Evolutionary conservation across 1,139 yeast genomes (phyloP).

Genomic region (Hyphopichia burtonii): DNA sequence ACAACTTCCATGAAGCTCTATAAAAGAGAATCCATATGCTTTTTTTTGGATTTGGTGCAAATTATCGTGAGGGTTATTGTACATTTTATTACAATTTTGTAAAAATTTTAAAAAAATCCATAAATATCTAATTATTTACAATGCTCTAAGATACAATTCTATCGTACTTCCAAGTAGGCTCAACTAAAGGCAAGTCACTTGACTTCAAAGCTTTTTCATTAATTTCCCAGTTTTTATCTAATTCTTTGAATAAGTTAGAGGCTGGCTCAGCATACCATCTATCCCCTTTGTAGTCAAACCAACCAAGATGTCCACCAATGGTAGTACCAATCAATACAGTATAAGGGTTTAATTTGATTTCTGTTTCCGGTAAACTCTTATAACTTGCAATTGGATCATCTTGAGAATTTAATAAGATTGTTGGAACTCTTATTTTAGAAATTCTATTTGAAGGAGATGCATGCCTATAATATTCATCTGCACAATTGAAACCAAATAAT

Average conservation of each 20-base stretch:
- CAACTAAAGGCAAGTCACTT: conserved; percentile 25
- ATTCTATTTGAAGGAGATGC: conserved; percentile 55
- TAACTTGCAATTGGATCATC: conserved; percentile 63
- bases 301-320: conserved; percentile 82
- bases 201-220: conserved; percentile 12
- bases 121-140: no score
- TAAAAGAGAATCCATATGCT: no score
- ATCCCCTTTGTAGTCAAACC: conserved; percentile 49
- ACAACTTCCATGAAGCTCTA: no score
- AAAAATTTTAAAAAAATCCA: no score
- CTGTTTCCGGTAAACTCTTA: conserved; percentile 56
- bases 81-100: neutral
- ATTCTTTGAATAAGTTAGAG: conserved; percentile 31
- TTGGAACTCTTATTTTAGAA: conserved; percentile 51
- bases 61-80: no score
- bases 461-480: conserved; percentile 52
- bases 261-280: conserved; percentile 55
- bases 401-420: conserved; percentile 45
- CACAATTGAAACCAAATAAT: conserved; percentile 53
- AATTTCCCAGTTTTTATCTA: conserved; percentile 26
- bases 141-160: conserved; percentile 19
- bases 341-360: conserved; percentile 67
- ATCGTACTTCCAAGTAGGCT: conserved; percentile 32
- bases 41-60: no score
- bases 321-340: conserved; percentile 64